Evolutionary conservation across 176 grass and related monocot genomes (phyloP), one percentile per base, ranked within the genome.

Genomic region (Chloris gayana): DNA sequence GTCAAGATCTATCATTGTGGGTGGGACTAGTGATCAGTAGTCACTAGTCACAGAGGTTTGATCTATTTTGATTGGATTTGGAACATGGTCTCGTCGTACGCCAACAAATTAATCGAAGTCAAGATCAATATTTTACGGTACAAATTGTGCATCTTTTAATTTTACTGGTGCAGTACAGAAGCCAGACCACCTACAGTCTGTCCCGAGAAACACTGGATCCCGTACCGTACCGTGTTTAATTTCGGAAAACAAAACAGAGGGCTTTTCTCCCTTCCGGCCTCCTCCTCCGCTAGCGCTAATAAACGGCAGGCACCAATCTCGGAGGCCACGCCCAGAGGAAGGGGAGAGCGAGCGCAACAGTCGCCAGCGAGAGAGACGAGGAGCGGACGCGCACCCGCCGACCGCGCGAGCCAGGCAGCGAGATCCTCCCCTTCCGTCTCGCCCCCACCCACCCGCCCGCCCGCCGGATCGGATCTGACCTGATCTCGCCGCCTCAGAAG

Each of bases 251-350:
- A 76, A 63, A 79, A 56, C n/a, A 56, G 35, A 54, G 53, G 63
- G 14, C 64, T 68, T 68, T 68, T 56, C 50, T 19, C 46, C 31
- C 32, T 21, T 46, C 19, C 12, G 46, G 51, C 80, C 61, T 34
- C 19, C 33, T 45, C 31, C 37, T 64, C 69, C 80, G 70, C 81
- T 59, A 68, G 81, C 33, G 63, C 64, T 64, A 81, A 76, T 85
- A 89, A 81, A 85, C 87, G 77, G 87, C 56, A 22, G 82, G 77
- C 87, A 82, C 27, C 58, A 65, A 66, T 85, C 82, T 85, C 87
- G 77, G 82, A 62, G 69, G 69, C 57, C 39, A 54, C 83, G 74
- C 22, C 67, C 67, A 64, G 15, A 33, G 58, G 33, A 9, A 64
- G 18, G 47, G 41, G 62, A 64, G 31, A 63, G 72, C 50, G 81